Conservation (phyloP, 1,284 basidiomycete species). For the Hypsizygus ulmarius region DNA sequence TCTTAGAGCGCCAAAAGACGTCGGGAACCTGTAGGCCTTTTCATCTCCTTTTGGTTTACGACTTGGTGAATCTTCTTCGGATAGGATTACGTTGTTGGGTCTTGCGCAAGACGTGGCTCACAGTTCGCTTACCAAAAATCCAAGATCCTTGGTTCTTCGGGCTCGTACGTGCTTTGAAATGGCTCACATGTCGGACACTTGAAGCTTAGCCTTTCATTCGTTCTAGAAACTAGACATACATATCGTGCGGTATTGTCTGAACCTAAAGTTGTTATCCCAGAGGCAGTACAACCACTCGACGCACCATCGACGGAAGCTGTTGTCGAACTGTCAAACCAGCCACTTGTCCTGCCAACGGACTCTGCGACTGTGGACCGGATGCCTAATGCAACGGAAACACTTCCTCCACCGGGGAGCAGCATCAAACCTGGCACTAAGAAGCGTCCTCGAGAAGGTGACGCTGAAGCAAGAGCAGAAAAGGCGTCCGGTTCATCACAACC, state of each 20-base stretch:
- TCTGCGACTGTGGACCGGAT: background rate
- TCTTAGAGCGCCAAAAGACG: slow-evolving; percentile 65
- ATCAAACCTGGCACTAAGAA: slow-evolving; percentile 5
- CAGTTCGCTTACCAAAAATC: slow-evolving; percentile 54
- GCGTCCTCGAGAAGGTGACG: slow-evolving; percentile 12
- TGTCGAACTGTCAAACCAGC: background rate
- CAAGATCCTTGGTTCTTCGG: slow-evolving; percentile 66
- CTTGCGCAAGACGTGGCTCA: slow-evolving; percentile 65
- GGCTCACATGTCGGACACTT: background rate
- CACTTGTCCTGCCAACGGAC: background rate
- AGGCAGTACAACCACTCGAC: slow-evolving; percentile 1
- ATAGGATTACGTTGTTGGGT: slow-evolving; percentile 63
- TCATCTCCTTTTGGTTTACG: background rate
- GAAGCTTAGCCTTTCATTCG: background rate
- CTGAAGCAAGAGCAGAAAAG: slow-evolving; percentile 3
- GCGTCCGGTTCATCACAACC: background rate
- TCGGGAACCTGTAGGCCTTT: slow-evolving; percentile 65
- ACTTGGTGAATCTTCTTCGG: slow-evolving; percentile 7
- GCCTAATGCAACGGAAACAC: background rate
- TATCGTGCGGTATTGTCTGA: slow-evolving; percentile 75
- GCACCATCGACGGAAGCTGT: background rate
- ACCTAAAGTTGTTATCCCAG: slow-evolving; percentile 59
- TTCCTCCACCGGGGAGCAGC: background rate
- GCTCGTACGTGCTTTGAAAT: slow-evolving; percentile 53
- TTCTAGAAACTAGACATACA: slow-evolving; percentile 44